These are phyloP conservation scores for Thoreauomyces humboldtii DNA, from an alignment of 192 early-diverging fungal genomes.

Conservation along the genomic window DNA sequence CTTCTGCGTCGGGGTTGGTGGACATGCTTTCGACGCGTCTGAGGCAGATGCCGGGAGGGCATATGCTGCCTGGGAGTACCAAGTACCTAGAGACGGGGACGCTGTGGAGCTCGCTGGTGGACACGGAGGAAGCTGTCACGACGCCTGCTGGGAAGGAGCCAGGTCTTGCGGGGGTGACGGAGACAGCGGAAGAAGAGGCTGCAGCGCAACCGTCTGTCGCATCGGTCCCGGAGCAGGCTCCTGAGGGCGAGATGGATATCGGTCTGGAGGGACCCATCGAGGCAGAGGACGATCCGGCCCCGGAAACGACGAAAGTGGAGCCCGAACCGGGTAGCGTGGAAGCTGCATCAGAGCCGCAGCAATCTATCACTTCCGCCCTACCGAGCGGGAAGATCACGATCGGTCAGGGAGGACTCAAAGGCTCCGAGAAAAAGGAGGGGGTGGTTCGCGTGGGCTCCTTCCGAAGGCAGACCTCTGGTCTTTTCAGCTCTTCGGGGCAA, in stretches of 20 bases:
- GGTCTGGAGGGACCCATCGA: constrained; percentile 8
- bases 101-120: constrained; percentile 37
- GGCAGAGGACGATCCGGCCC: background rate
- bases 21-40: constrained; percentile 35
- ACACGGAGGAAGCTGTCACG: background rate
- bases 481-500: constrained; percentile 42
- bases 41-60: constrained; percentile 50
- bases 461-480: constrained; percentile 15
- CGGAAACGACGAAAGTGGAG: background rate
- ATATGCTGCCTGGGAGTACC: constrained; percentile 36
- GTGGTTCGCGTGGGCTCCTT: constrained; percentile 14
- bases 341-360: constrained; percentile 22
- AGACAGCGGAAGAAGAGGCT: background rate
- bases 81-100: constrained; percentile 52
- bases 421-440: constrained; percentile 11
- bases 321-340: background rate
- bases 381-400: constrained; percentile 41
- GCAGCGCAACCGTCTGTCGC: background rate
- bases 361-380: constrained; percentile 38
- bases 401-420: constrained; percentile 53
- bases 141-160: background rate
- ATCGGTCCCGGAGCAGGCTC: background rate
- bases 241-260: constrained; percentile 11
- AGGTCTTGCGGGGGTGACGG: background rate
- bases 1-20: constrained; percentile 3